Percentiles rank a stretch among this genome's conserved stretches.
These are phyloP conservation scores for Zychaea mexicana DNA, from an alignment of 371 early-diverging fungal genomes.

Conservation along the genomic window DNA sequence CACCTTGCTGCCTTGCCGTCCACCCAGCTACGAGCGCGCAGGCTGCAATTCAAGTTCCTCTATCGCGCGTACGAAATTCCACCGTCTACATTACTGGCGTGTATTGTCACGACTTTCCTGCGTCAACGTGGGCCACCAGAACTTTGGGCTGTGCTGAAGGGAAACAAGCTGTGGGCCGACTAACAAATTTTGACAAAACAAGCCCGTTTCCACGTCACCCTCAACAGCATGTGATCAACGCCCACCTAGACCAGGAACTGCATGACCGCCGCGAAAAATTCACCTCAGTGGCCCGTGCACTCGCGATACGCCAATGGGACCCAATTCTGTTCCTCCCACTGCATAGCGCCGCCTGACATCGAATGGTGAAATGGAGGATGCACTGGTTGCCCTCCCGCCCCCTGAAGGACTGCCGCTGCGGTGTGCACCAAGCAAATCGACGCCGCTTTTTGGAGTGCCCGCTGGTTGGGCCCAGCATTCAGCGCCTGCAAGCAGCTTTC, in stretches of 20 bases:
- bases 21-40: neutral
- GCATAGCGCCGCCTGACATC: neutral
- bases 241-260: neutral
- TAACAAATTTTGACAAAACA: neutral
- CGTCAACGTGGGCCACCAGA: neutral
- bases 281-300: neutral
- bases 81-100: neutral
- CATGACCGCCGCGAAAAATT: neutral
- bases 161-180: neutral
- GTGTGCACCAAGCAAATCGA: neutral
- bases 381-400: conserved; percentile 5
- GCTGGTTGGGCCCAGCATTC: neutral
- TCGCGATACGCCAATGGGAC: neutral
- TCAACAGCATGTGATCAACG: neutral
- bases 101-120: neutral
- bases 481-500: too few species aligned
- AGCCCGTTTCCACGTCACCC: neutral
- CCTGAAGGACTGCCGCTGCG: conserved; percentile 2
- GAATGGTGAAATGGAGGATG: conserved; percentile 14
- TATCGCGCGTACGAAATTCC: neutral
- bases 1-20: neutral
- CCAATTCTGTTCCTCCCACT: neutral
- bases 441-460: neutral
- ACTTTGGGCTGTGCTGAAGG: neutral
- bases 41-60: conserved; percentile 1